Conservation (phyloP, 129 eudicot species). For the Lactuca sativa region DNA sequence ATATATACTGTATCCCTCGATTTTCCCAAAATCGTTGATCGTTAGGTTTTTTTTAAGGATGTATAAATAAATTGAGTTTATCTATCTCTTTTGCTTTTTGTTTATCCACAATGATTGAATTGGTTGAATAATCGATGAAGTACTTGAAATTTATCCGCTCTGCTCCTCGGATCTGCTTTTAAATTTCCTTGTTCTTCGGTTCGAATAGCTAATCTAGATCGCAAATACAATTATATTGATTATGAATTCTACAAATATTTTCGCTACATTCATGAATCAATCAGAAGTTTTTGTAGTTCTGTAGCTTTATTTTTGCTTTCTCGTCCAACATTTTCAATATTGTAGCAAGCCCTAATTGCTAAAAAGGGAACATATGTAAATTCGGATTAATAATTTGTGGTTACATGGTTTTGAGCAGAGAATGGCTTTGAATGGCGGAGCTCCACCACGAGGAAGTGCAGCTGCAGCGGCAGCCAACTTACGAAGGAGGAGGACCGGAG, state of each 20-base stretch:
- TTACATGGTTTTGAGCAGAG: conserved; percentile 1
- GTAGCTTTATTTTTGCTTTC: no score
- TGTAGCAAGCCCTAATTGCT: neutral
- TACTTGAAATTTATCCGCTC: conserved; percentile 2
- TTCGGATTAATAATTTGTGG: conserved; percentile 5
- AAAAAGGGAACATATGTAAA: neutral
- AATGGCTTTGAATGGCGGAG: conserved; percentile 46
- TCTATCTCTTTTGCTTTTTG: neutral
- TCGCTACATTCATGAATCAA: neutral
- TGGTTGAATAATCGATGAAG: conserved; percentile 7
- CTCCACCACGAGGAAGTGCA: conserved; percentile 46
- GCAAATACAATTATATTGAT: neutral
- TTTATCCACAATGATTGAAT: neutral
- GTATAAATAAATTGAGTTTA: neutral
- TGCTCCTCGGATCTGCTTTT: conserved; percentile 1
- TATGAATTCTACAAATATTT: neutral
- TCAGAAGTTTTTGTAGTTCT: neutral
- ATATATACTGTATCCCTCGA: neutral
- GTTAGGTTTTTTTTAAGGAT: neutral
- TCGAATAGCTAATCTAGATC: neutral
- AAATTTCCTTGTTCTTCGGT: neutral
- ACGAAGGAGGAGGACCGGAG: conserved; percentile 41
- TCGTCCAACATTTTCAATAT: no score
- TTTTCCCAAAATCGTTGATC: conserved; percentile 9
- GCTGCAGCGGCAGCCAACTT: conserved; percentile 43